Evolutionary conservation across 768 basidiomycete species (phyloP), one percentile per base, ranked within the genome.

Genomic region (Lentinula guzmanii): DNA sequence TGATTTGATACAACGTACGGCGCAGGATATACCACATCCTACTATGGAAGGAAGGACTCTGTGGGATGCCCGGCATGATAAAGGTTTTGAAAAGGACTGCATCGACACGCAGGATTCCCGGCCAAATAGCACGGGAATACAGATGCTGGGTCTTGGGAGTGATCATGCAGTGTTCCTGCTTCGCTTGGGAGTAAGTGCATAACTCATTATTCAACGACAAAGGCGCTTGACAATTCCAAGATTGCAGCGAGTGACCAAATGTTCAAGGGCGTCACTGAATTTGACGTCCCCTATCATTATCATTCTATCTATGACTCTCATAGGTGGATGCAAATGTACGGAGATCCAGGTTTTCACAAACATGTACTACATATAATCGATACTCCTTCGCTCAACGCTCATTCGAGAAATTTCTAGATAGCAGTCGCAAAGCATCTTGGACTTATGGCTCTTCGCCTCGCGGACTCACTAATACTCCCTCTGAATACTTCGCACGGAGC

Each of bases 91-190:
- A 64, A 64, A 57, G 76, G 68, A 35, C 64, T 43, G 51, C 53
- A 18, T 48, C 6, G 50, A 16, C 37, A 6, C 35, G 28, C 55
- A 42, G n/a, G 55, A 57, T 6, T 35, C 70, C 4, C 69, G 71
- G 33, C 68, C 74, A 28, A 70, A 75, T 8, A 67, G 71, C n/a
- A 75, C 72, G 3, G 82, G 80, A 21, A 72, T 94, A 37, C 39
- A 43, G 0, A 81, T 90, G 16, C 74, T 94, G 15, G 93, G 93
- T 45, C 90, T 87, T 58, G 92, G 92, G 24, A 93, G 91, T 61
- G 96, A 98, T 72, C 98, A 82, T 66, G 96, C 95, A 0, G 89
- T 93, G 11, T 97, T 98, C 76, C 74, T 98, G 66, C 92, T 98
- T 71, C 79, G 86, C 51, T 77, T 86, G 56, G 89, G 89, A 1